Evolutionary conservation across 768 basidiomycete species (phyloP).

Genomic region (Tylopilus plumbeoviolaceoides): DNA sequence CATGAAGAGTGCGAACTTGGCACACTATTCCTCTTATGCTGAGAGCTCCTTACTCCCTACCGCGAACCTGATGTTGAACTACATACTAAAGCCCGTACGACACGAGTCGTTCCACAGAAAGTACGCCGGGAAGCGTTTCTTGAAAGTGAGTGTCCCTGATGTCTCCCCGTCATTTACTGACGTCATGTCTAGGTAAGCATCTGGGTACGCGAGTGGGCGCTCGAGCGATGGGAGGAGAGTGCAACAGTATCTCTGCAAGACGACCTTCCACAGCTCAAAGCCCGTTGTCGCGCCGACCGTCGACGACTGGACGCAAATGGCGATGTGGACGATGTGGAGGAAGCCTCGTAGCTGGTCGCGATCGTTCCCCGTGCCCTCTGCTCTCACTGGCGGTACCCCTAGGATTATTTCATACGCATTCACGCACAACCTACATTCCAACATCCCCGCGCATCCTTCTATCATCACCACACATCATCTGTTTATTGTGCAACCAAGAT

Average conservation of each 20-base stretch:
- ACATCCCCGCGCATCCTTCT: slow-evolving; percentile 19
- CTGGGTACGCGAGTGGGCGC: slow-evolving; percentile 83
- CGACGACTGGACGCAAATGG: slow-evolving; percentile 12
- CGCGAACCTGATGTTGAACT: slow-evolving; percentile 86
- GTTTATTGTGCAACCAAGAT: slow-evolving; percentile 28
- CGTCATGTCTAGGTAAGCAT: slow-evolving; percentile 58
- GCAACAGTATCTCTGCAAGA: slow-evolving; percentile 52
- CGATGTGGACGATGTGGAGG: slow-evolving; percentile 9
- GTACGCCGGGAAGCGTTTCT: slow-evolving; percentile 78
- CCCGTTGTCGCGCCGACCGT: slow-evolving; percentile 18
- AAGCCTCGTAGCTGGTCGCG: slow-evolving; percentile 12
- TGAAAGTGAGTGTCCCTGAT: slow-evolving; percentile 54
- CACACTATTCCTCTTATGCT: slow-evolving; percentile 83
- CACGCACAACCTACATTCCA: slow-evolving; percentile 25
- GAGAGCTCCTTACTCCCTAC: slow-evolving; percentile 76
- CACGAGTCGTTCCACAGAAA: slow-evolving; percentile 86
- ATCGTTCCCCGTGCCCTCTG: background rate
- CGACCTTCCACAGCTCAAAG: slow-evolving; percentile 42
- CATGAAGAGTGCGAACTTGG: slow-evolving; percentile 71
- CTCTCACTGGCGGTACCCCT: slow-evolving; percentile 11
- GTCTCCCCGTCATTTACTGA: background rate
- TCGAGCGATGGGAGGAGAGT: slow-evolving; percentile 66
- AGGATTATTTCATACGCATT: slow-evolving; percentile 22
- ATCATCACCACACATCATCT: slow-evolving; percentile 22
- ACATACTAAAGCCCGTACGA: slow-evolving; percentile 65